phyloP scores from a whole-genome alignment of 1,284 basidiomycete species.

The Apiotrichum gamsii region DNA sequence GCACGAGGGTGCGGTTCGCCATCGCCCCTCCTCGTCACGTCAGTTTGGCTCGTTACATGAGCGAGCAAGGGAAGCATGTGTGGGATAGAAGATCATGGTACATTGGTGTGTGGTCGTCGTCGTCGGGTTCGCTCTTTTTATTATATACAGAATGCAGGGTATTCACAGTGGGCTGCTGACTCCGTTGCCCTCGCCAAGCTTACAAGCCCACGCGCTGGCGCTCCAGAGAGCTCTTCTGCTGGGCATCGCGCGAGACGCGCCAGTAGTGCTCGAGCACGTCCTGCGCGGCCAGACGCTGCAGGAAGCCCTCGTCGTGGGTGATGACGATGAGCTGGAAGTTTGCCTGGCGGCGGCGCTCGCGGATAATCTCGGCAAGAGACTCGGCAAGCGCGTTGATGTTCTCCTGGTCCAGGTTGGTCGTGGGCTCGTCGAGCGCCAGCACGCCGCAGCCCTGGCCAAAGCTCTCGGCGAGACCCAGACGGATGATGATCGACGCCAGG shows the following conservation, averaged over 20 bases:
- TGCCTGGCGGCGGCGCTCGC: conserved; percentile 75
- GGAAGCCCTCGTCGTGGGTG: conserved; percentile 75
- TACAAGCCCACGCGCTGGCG: conserved; percentile 34
- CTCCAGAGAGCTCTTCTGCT: conserved; percentile 48
- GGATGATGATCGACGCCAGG: conserved; percentile 97
- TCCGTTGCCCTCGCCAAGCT: too few relatives aligned
- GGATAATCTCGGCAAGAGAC: conserved; percentile 88
- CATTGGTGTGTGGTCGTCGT: too few relatives aligned
- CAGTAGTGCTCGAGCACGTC: conserved; percentile 90
- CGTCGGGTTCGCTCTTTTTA: too few relatives aligned
- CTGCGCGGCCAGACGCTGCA: conserved; percentile 61
- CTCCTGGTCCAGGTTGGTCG: conserved; percentile 92
- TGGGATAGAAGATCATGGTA: background rate
- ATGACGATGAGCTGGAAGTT: conserved; percentile 99
- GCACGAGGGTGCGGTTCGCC: too few relatives aligned
- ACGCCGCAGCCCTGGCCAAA: conserved; percentile 98
- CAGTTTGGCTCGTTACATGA: too few relatives aligned
- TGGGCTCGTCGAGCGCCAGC: conserved; percentile 94
- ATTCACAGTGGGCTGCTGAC: too few relatives aligned
- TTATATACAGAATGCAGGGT: background rate
- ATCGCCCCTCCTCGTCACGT: too few relatives aligned
- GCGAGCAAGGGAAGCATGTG: too few relatives aligned
- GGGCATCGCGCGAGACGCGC: conserved; percentile 50
- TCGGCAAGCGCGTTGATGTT: conserved; percentile 92
- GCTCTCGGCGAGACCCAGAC: conserved; percentile 93